Evolutionary conservation across 805 yeast genomes (phyloP).

Genomic region (Candida orba): DNA sequence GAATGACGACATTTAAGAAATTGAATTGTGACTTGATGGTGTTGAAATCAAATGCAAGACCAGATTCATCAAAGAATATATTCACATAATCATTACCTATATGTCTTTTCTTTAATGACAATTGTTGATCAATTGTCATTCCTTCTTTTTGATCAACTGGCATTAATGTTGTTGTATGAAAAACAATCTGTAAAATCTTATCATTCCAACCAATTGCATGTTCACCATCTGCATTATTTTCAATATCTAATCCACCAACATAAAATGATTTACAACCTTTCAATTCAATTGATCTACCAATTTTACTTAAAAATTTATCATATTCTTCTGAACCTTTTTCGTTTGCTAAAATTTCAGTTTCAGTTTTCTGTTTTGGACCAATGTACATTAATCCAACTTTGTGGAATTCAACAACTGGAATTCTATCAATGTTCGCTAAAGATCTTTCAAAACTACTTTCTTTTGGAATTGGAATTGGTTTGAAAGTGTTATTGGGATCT

Average conservation of each 20-base stretch:
- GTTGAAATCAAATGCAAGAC: conserved; percentile 60
- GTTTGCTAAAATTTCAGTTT: conserved; percentile 58
- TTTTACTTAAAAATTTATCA: conserved; percentile 45
- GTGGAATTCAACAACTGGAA: conserved; percentile 71
- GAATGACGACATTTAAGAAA: conserved; percentile 70
- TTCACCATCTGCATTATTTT: conserved; percentile 65
- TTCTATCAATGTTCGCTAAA: conserved; percentile 56
- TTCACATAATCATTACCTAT: conserved; percentile 83
- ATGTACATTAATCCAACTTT: conserved; percentile 75
- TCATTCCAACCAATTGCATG: conserved; percentile 68
- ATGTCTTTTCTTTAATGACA: conserved; percentile 66
- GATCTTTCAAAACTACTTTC: conserved; percentile 42
- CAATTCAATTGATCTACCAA: conserved; percentile 58
- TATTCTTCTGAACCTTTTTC: conserved; percentile 57
- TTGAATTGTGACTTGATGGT: conserved; percentile 72
- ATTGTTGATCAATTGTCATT: conserved; percentile 30
- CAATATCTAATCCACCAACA: conserved; percentile 76
- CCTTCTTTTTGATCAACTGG: conserved; percentile 34
- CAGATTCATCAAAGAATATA: conserved; percentile 74
- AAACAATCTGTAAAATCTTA: conserved; percentile 62
- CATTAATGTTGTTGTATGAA: conserved; percentile 81
- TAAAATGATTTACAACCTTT: conserved; percentile 46
- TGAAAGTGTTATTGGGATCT: conserved; percentile 25
- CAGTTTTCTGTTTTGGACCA: conserved; percentile 58
- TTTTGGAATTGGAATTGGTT: conserved; percentile 48